Evolutionary conservation across 192 early-diverging fungal genomes (phyloP).

Genomic region (Allomyces macrogynus): DNA sequence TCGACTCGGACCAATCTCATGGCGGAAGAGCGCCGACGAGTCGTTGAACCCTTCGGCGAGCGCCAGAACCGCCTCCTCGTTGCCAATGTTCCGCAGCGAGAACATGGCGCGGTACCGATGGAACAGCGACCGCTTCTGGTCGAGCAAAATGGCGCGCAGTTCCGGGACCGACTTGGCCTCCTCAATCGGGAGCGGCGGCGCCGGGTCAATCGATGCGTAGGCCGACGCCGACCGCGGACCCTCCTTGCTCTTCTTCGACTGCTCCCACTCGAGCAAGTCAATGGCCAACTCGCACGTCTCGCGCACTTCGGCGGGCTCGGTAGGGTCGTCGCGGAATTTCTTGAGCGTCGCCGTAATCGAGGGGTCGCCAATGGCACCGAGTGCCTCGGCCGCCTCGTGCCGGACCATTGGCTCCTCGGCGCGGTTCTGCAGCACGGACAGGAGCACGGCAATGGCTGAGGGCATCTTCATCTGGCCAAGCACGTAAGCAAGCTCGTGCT

Average conservation of each 20-base stretch:
- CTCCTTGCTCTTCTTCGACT: constrained; percentile 23
- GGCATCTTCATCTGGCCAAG: constrained; percentile 84
- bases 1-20: constrained; percentile 40
- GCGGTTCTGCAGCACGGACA: constrained; percentile 39
- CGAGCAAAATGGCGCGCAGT: constrained; percentile 39
- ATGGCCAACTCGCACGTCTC: constrained; percentile 86
- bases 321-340: constrained; percentile 48
- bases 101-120: constrained; percentile 90
- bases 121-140: constrained; percentile 56
- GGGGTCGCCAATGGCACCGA: constrained; percentile 72
- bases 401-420: constrained; percentile 82
- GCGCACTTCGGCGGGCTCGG: constrained; percentile 31
- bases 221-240: constrained; percentile 6
- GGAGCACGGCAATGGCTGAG: constrained; percentile 47
- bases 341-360: constrained; percentile 47
- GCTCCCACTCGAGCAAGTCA: constrained; percentile 63
- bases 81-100: constrained; percentile 69
- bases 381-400: constrained; percentile 92
- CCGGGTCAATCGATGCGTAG: constrained; percentile 80
- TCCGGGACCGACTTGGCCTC: constrained; percentile 38
- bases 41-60: constrained; percentile 69
- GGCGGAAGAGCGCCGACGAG: constrained; percentile 59
- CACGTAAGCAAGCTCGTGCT: constrained; percentile 92
- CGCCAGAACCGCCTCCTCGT: constrained; percentile 56
- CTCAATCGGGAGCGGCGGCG: constrained; percentile 44